phyloP scores from a whole-genome alignment of 2,329 filamentous ascomycete genomes.

The Furcasterigmium furcatum region DNA sequence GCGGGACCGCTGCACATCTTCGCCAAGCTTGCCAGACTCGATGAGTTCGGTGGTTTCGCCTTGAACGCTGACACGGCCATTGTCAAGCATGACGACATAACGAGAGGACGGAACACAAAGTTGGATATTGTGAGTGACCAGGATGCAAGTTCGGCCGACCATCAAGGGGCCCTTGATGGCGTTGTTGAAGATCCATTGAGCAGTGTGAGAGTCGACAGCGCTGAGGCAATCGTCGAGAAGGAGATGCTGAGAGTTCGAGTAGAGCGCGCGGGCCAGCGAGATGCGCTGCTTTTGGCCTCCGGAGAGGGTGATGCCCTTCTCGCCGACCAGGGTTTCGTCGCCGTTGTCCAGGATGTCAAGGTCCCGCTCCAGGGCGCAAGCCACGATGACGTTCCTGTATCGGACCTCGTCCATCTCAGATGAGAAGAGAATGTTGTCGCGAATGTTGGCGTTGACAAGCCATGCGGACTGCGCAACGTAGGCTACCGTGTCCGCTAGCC shows the following conservation, averaged over 20 bases:
- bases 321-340: slow-evolving; percentile 90
- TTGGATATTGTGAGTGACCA: slow-evolving; percentile 94
- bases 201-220: slow-evolving; percentile 95
- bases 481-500: slow-evolving; percentile 85
- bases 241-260: slow-evolving; percentile 88
- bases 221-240: slow-evolving; percentile 94
- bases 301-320: slow-evolving; percentile 95
- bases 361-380: slow-evolving; percentile 88
- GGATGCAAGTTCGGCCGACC: slow-evolving; percentile 82
- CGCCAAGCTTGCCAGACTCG: slow-evolving; percentile 81
- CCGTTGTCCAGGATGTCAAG: slow-evolving; percentile 85
- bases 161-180: slow-evolving; percentile 89
- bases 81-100: slow-evolving; percentile 81
- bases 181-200: slow-evolving; percentile 96
- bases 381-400: slow-evolving; percentile 84
- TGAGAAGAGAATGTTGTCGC: slow-evolving; percentile 92
- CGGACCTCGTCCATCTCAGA: slow-evolving; percentile 75
- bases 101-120: slow-evolving; percentile 79
- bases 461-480: slow-evolving; percentile 97
- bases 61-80: slow-evolving; percentile 74
- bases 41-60: slow-evolving; percentile 78
- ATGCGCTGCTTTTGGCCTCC: slow-evolving; percentile 98
- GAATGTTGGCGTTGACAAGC: slow-evolving; percentile 94
- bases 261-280: slow-evolving; percentile 93
- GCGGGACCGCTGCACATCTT: slow-evolving; percentile 73